A percentile compares a stretch with the other conserved stretches of the same genome.
Conservation (phyloP, 139 green algal species). For the Tetradesmus lagerheimii region DNA sequence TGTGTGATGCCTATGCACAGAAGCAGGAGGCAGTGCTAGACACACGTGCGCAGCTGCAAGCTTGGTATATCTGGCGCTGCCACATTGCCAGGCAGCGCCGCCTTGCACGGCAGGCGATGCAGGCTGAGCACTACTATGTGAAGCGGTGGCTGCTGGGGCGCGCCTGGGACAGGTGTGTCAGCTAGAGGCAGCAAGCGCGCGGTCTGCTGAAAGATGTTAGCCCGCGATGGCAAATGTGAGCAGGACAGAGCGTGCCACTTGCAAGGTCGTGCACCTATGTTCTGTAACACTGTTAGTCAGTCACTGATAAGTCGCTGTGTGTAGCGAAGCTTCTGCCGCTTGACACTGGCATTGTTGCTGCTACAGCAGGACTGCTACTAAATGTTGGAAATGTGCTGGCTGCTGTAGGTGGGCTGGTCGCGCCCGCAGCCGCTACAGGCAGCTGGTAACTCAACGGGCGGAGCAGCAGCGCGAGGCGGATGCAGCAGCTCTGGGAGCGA, state of each 20-base stretch:
- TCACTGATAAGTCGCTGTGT: no score
- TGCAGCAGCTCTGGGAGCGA: background rate
- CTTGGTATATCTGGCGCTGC: constrained; percentile 8
- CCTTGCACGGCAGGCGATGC: background rate
- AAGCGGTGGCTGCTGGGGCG: constrained; percentile 22
- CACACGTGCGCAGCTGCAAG: background rate
- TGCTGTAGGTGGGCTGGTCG: constrained; percentile 29
- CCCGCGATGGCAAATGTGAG: no score
- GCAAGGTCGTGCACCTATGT: no score
- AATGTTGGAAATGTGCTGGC: background rate
- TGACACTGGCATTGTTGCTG: no score
- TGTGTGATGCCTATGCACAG: background rate
- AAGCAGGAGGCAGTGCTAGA: background rate
- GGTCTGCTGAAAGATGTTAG: no score
- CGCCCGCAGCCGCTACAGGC: background rate
- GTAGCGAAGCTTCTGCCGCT: no score
- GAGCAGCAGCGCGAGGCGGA: background rate
- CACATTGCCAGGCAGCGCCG: background rate
- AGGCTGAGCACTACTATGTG: constrained; percentile 2
- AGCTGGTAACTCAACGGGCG: background rate
- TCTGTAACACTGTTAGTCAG: no score
- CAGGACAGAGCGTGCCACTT: background rate
- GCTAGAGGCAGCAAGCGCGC: no score
- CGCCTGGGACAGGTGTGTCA: constrained; percentile 23
- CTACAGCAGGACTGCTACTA: no score